A percentile compares a stretch with the other conserved stretches of the same genome.
phyloP scores from a whole-genome alignment of 2,329 filamentous ascomycete species.

The Epichloe bromicola region DNA sequence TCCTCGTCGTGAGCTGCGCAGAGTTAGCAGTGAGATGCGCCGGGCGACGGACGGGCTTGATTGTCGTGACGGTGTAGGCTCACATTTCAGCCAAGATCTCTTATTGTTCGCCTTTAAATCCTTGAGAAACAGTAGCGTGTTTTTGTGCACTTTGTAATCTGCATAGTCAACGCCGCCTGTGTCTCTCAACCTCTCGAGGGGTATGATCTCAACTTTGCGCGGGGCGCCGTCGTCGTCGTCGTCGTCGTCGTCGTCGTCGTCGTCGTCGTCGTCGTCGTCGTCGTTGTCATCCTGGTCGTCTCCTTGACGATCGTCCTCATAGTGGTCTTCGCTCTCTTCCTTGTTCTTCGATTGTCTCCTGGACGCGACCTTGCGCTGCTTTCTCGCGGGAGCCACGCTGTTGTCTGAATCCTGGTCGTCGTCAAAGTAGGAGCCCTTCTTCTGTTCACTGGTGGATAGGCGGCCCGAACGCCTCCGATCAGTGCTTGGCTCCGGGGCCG shows the following conservation, averaged over 20 bases:
- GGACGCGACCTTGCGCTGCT: slow-evolving; percentile 15
- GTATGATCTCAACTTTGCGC: slow-evolving; percentile 22
- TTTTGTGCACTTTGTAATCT: slow-evolving; percentile 40
- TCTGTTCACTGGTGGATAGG: slow-evolving; percentile 29
- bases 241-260: slow-evolving; percentile 19
- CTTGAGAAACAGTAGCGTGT: slow-evolving; percentile 43
- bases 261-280: slow-evolving; percentile 11
- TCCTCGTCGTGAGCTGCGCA: slow-evolving; percentile 61
- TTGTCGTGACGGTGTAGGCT: slow-evolving; percentile 5
- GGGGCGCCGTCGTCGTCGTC: slow-evolving; percentile 25
- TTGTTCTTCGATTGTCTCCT: slow-evolving; percentile 9
- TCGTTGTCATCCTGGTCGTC: slow-evolving; percentile 12
- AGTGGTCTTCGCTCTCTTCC: slow-evolving; percentile 11
- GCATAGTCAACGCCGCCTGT: slow-evolving; percentile 30
- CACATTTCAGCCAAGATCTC: slow-evolving; percentile 46
- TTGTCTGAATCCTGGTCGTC: slow-evolving; percentile 4
- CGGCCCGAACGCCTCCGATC: slow-evolving; percentile 34
- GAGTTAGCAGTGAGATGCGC: background rate
- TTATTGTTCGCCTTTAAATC: slow-evolving; percentile 49
- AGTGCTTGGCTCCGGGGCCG: background rate
- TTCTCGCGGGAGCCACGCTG: slow-evolving; percentile 12
- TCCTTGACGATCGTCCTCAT: slow-evolving; percentile 14
- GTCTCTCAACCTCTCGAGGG: slow-evolving; percentile 23
- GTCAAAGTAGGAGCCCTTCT: slow-evolving; percentile 42
- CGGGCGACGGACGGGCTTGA: no score